A percentile compares a stretch with the other conserved stretches of the same genome.
Evolutionary conservation across 495 filamentous ascomycete species (phyloP).

Genomic region (Penicillium egyptiacum): DNA sequence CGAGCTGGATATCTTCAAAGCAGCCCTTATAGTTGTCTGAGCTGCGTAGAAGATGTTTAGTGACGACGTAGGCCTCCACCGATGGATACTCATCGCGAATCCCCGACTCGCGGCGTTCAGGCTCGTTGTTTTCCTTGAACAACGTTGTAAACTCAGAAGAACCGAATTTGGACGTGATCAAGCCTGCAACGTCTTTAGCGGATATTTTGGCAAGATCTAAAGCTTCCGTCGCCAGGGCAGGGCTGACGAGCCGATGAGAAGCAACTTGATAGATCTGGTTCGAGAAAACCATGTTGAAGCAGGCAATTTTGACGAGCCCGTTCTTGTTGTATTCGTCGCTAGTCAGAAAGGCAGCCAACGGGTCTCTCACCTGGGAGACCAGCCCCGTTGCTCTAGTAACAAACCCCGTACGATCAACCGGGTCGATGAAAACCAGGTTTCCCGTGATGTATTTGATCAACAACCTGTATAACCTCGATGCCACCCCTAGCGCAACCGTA

Average conservation of each 20-base stretch:
- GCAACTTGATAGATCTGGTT: constrained; percentile 46
- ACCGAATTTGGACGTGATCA: constrained; percentile 39
- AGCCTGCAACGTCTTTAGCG: constrained; percentile 39
- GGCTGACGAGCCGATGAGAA: constrained; percentile 37
- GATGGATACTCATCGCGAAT: constrained; percentile 58
- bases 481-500: constrained; percentile 2
- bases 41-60: constrained; percentile 57
- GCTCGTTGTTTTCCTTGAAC: constrained; percentile 60
- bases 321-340: constrained; percentile 20
- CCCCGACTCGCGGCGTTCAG: constrained; percentile 59
- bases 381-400: constrained; percentile 35
- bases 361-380: constrained; percentile 29
- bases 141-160: constrained; percentile 55
- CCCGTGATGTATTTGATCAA: constrained; percentile 51
- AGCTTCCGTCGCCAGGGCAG: constrained; percentile 23
- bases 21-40: constrained; percentile 31
- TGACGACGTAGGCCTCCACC: constrained; percentile 66
- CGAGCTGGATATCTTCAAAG: constrained; percentile 56
- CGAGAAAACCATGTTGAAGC: constrained; percentile 39
- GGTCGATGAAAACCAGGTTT: constrained; percentile 53
- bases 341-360: constrained; percentile 26
- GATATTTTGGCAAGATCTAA: constrained; percentile 31
- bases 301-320: constrained; percentile 27
- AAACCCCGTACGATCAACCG: constrained; percentile 46
- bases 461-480: constrained; percentile 29